Conservation (phyloP, 192 early-diverging fungal genomes). For the Entomortierella beljakovae region DNA sequence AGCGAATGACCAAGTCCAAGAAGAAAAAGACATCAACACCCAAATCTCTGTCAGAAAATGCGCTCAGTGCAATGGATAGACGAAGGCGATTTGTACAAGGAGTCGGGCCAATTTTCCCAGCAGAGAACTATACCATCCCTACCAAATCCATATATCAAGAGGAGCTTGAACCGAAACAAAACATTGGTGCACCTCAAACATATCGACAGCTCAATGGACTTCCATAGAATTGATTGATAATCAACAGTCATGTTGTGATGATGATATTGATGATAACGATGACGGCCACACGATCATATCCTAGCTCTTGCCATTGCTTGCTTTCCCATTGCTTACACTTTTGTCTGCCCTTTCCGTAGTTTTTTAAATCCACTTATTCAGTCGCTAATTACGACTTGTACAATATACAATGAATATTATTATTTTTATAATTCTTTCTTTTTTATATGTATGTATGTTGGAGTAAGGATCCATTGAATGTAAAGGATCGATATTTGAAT, state of each 20-base stretch:
- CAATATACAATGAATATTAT: constrained; percentile 1
- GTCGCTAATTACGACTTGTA: constrained; percentile 10
- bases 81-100: constrained; percentile 75
- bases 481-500: too few species aligned
- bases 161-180: constrained; percentile 24
- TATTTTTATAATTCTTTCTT: neutral
- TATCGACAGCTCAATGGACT: constrained; percentile 50
- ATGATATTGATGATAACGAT: neutral
- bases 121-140: constrained; percentile 58
- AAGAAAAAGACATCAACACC: constrained; percentile 69
- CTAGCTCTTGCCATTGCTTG: neutral
- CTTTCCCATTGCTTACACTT: neutral
- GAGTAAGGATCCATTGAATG: neutral
- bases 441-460: too few species aligned
- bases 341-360: neutral
- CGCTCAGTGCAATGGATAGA: constrained; percentile 72
- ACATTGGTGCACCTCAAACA: constrained; percentile 19
- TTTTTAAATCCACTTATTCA: neutral
- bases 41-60: constrained; percentile 75
- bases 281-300: too few species aligned
- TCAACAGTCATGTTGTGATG: neutral
- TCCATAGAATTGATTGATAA: neutral
- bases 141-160: constrained; percentile 56
- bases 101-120: constrained; percentile 65
- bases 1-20: constrained; percentile 76